Evolutionary conservation across 306 rosid genomes (phyloP).

Genomic region (Herpetospermum pedunculosum): DNA sequence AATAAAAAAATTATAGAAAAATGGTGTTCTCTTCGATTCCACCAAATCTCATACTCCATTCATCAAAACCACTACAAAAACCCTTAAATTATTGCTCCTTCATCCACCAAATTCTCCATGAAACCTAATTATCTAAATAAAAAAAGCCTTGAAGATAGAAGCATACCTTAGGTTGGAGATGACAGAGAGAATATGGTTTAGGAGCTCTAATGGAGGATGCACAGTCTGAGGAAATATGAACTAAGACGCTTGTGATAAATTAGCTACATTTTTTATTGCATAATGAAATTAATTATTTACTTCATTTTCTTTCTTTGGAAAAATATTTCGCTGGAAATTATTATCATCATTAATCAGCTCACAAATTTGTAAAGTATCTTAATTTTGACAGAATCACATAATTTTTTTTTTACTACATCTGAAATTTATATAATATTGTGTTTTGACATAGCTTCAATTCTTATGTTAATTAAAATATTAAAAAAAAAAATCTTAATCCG

Average conservation of each 20-base stretch:
- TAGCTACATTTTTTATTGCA: background rate
- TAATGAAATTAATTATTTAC: background rate
- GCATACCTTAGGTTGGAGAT: background rate
- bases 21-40: background rate
- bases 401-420: background rate
- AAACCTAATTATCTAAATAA: background rate
- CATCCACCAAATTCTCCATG: background rate
- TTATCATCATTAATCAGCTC: background rate
- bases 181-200: background rate
- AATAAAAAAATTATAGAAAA: background rate
- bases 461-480: too few species aligned
- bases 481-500: too few species aligned
- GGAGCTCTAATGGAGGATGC: background rate
- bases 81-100: background rate
- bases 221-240: background rate
- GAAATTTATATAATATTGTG: too few species aligned
- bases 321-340: background rate
- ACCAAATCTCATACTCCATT: background rate
- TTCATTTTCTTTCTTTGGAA: background rate
- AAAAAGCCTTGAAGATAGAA: background rate
- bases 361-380: background rate
- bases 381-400: background rate
- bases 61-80: background rate
- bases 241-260: background rate
- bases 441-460: too few species aligned